Percentiles rank a stretch among this genome's conserved stretches.
Conservation (phyloP, 2,329 filamentous ascomycete genomes). For the Fusarium sp. region DNA sequence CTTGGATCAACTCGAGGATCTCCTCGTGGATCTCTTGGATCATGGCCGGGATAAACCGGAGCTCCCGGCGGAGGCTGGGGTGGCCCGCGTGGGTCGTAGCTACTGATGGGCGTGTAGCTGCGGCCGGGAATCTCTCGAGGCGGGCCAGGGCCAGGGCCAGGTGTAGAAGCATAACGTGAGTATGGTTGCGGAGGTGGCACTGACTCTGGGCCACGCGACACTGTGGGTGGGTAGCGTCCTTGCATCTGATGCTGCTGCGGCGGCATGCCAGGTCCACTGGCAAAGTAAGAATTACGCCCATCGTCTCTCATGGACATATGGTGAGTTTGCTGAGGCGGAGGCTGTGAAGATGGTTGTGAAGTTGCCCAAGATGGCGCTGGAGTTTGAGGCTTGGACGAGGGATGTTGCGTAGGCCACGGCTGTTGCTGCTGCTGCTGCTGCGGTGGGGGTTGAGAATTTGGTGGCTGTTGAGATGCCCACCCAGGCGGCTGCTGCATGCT, state of each 20-base stretch:
- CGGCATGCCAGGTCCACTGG: slow-evolving; percentile 38
- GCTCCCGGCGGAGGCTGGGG: slow-evolving; percentile 48
- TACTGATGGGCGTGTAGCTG: slow-evolving; percentile 57
- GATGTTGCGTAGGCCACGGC: slow-evolving; percentile 49
- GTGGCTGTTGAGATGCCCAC: slow-evolving; percentile 47
- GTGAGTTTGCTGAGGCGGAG: slow-evolving; percentile 48
- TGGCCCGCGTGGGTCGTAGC: slow-evolving; percentile 55
- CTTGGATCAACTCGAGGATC: slow-evolving; percentile 25
- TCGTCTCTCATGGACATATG: slow-evolving; percentile 53
- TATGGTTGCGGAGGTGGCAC: slow-evolving; percentile 54
- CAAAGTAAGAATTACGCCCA: slow-evolving; percentile 50
- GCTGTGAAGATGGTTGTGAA: slow-evolving; percentile 49
- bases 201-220: slow-evolving; percentile 55
- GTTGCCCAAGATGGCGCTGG: slow-evolving; percentile 49
- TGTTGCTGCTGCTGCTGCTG: slow-evolving; percentile 48
- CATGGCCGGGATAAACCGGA: slow-evolving; percentile 47
- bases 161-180: slow-evolving; percentile 56
- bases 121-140: slow-evolving; percentile 55
- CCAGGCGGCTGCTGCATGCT: slow-evolving; percentile 41
- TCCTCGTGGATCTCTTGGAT: slow-evolving; percentile 46
- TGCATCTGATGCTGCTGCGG: slow-evolving; percentile 50
- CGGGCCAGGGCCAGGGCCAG: slow-evolving; percentile 54
- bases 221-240: slow-evolving; percentile 51
- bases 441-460: slow-evolving; percentile 49
- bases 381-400: slow-evolving; percentile 49